Conservation (phyloP, 2,329 filamentous ascomycete species). For the Nakataea oryzae region DNA sequence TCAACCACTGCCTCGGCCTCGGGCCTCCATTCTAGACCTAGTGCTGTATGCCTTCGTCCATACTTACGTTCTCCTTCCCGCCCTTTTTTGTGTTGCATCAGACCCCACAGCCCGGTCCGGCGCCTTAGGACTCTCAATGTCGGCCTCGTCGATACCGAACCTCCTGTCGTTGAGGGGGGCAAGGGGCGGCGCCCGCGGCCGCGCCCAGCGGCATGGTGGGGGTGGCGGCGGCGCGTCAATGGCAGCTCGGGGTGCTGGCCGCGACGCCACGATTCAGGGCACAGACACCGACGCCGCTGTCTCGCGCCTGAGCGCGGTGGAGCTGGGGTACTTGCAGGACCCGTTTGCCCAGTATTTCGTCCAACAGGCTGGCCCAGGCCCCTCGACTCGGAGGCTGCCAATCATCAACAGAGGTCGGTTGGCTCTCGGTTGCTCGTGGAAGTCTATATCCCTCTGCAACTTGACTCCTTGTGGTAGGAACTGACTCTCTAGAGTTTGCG, state of each 20-base stretch:
- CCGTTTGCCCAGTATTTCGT: slow-evolving; percentile 66
- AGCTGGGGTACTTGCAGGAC: slow-evolving; percentile 75
- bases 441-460: slow-evolving; percentile 21
- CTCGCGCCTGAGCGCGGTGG: slow-evolving; percentile 80
- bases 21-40: no score
- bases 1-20: background rate
- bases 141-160: slow-evolving; percentile 68
- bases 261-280: slow-evolving; percentile 70
- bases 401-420: slow-evolving; percentile 82
- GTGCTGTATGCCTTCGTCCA: background rate
- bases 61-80: background rate
- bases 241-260: slow-evolving; percentile 21
- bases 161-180: slow-evolving; percentile 48
- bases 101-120: background rate
- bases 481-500: no score
- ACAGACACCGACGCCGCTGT: slow-evolving; percentile 89
- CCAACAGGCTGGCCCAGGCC: slow-evolving; percentile 27
- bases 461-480: background rate
- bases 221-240: slow-evolving; percentile 21
- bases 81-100: background rate
- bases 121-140: slow-evolving; percentile 39
- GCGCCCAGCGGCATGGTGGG: slow-evolving; percentile 4
- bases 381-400: slow-evolving; percentile 58
- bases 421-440: slow-evolving; percentile 44
- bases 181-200: slow-evolving; percentile 14